Evolutionary conservation across 352 stramenopile species (phyloP).

Genomic region (Phytophthora pseudosyringae): DNA sequence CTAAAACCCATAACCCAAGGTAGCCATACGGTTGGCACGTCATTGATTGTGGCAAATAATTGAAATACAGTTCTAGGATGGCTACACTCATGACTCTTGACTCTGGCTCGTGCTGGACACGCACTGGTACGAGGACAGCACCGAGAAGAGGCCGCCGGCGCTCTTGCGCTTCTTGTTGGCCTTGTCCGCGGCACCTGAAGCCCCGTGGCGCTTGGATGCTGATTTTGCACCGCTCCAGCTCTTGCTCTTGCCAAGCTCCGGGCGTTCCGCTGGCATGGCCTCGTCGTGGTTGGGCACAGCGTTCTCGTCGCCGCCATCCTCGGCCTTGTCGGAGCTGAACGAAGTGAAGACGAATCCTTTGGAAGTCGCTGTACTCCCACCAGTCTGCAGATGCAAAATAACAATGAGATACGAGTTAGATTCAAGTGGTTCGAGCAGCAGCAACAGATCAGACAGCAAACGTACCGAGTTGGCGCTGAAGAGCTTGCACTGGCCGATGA

Average conservation of each 20-base stretch:
- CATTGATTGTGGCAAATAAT: slow-evolving; percentile 27
- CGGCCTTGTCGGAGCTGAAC: slow-evolving; percentile 52
- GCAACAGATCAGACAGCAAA: background rate
- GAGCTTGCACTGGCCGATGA: slow-evolving; percentile 74
- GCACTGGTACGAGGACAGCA: slow-evolving; percentile 75
- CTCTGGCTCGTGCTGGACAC: slow-evolving; percentile 51
- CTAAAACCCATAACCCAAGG: background rate
- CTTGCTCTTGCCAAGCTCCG: slow-evolving; percentile 58
- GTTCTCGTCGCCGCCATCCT: slow-evolving; percentile 48
- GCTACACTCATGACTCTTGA: slow-evolving; percentile 26
- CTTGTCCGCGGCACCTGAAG: slow-evolving; percentile 1
- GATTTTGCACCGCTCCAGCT: slow-evolving; percentile 43
- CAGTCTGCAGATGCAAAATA: slow-evolving; percentile 16
- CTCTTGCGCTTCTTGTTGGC: slow-evolving; percentile 49
- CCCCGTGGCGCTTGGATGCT: slow-evolving; percentile 29
- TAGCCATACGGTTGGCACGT: slow-evolving; percentile 12
- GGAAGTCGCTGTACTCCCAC: slow-evolving; percentile 29
- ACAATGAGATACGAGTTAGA: slow-evolving; percentile 6
- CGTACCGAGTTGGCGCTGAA: slow-evolving; percentile 72
- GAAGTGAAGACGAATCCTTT: slow-evolving; percentile 88
- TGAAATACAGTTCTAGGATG: slow-evolving; percentile 17
- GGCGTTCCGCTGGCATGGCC: slow-evolving; percentile 10
- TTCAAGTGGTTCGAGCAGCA: background rate
- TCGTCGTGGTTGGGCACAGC: slow-evolving; percentile 36
- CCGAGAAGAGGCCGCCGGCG: slow-evolving; percentile 69